phyloP scores from a whole-genome alignment of 768 basidiomycete species.

The Pleurotus tuoliensis region DNA sequence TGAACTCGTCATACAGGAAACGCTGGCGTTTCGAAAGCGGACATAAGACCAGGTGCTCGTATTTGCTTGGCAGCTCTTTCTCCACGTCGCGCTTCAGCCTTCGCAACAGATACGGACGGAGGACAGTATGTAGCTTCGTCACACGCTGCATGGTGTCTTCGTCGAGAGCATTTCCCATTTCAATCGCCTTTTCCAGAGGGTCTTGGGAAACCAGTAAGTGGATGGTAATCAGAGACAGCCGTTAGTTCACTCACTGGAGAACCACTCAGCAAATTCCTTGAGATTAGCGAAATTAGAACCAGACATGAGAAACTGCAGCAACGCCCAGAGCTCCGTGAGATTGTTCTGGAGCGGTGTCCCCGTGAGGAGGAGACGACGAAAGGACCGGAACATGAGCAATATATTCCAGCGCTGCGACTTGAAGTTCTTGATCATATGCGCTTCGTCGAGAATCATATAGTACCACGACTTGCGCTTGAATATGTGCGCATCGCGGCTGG shows the following conservation, averaged over 20 bases:
- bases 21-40: slow-evolving; percentile 88
- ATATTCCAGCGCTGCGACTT: slow-evolving; percentile 92
- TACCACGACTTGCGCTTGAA: slow-evolving; percentile 94
- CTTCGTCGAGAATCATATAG: slow-evolving; percentile 95
- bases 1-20: slow-evolving; percentile 96
- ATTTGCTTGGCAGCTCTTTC: slow-evolving; percentile 91
- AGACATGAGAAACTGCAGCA: slow-evolving; percentile 92
- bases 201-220: slow-evolving; percentile 39
- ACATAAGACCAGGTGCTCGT: slow-evolving; percentile 86
- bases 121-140: slow-evolving; percentile 84
- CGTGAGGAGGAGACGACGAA: slow-evolving; percentile 84
- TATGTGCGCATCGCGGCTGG: slow-evolving; percentile 85
- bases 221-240: neutral
- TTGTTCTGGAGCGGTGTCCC: slow-evolving; percentile 98
- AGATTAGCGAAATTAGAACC: slow-evolving; percentile 86
- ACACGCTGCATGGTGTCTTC: slow-evolving; percentile 85
- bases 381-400: slow-evolving; percentile 82
- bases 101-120: slow-evolving; percentile 94
- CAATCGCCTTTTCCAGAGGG: slow-evolving; percentile 91
- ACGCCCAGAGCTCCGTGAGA: slow-evolving; percentile 90
- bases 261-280: slow-evolving; percentile 95
- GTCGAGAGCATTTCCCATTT: slow-evolving; percentile 71
- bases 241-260: slow-evolving; percentile 69
- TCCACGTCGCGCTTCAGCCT: slow-evolving; percentile 98
- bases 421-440: slow-evolving; percentile 98